A percentile compares a stretch with the other conserved stretches of the same genome.
These are phyloP conservation scores for Lipomyces spencermartinsiae DNA, from an alignment of 805 yeast genomes.

Conservation along the genomic window DNA sequence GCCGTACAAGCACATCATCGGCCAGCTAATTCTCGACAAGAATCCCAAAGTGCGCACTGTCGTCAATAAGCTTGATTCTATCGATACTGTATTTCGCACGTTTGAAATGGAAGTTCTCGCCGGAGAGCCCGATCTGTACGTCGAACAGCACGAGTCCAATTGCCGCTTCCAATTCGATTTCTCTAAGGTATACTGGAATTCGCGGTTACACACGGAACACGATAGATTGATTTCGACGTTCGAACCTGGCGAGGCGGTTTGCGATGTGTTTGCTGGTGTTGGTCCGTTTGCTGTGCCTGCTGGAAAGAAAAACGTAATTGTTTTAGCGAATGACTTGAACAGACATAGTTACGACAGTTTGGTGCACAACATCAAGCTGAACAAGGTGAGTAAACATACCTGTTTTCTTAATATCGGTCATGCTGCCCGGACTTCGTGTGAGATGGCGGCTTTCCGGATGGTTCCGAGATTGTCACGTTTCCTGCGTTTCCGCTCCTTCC, in stretches of 20 bases:
- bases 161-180: constrained; percentile 89
- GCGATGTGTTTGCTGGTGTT: constrained; percentile 98
- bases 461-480: constrained; percentile 25
- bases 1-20: constrained; percentile 81
- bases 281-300: constrained; percentile 99
- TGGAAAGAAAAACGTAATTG: constrained; percentile 78
- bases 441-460: constrained; percentile 17
- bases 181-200: constrained; percentile 95
- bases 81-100: constrained; percentile 87
- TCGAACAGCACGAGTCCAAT: constrained; percentile 76
- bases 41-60: constrained; percentile 83
- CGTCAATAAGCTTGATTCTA: constrained; percentile 87
- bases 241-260: constrained; percentile 72
- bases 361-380: constrained; percentile 64
- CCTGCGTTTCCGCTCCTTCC: constrained; percentile 37
- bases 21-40: constrained; percentile 88
- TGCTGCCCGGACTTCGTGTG: constrained; percentile 24
- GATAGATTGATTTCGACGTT: constrained; percentile 72
- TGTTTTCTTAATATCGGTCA: neutral
- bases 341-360: constrained; percentile 83
- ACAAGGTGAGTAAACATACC: constrained; percentile 56
- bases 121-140: constrained; percentile 75
- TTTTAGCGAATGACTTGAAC: constrained; percentile 90
- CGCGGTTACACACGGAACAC: constrained; percentile 92
- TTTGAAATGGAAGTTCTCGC: constrained; percentile 94